Base-by-base conservation (phyloP, 257 asterid genomes). In the Misopates orontium region DNA sequence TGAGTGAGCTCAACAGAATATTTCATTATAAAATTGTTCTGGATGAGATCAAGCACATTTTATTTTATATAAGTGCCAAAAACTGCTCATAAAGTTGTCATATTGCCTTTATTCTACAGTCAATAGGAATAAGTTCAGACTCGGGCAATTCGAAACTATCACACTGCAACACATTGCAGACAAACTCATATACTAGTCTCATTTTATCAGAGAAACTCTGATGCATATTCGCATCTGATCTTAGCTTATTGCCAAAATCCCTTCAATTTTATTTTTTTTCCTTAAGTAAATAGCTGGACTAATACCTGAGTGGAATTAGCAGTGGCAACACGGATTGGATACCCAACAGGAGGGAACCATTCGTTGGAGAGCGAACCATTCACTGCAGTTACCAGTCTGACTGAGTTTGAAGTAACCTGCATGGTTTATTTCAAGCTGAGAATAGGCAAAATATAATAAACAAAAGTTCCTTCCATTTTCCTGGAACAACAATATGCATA, bases 251-350 rank as follows among this genome's bases (percentile, higher is more conserved):
- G 48, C 22, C 73, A 28, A 44, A 25, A 60, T 51, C 56, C 55
- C 28, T 19, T 58, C 49, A 41, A 64, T 17, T 39, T 55, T 41
- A 71, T 69, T 51, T 25, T 60, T 52, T 4, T 68, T 25, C 36
- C 7, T 28, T 28, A 7, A 28, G 36, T 28, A 23, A 22, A 40
- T 31, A 52, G 52, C 57, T 28, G 67, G 62, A 62, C 25, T 64
- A 45, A 54, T 48, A 88, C 96, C 96, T 91, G 98, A 63, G 96
- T 81, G 60, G 91, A 83, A 80, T 88, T 91, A 66, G 98, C 96
- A 17, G 96, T 91, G 70, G 98, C 98, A 75, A 91, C 95, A 80
- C 88, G 88, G 79, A 88, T 73, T 8, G 98, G 86, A 68, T 72
- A 83, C 56, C 87, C 91, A 12, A 74, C 78, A 28, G 96, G 97